Evolutionary conservation across 2,329 filamentous ascomycete species (phyloP), one percentile per base, ranked within the genome.

Genomic region (Venturiaceae sp.): DNA sequence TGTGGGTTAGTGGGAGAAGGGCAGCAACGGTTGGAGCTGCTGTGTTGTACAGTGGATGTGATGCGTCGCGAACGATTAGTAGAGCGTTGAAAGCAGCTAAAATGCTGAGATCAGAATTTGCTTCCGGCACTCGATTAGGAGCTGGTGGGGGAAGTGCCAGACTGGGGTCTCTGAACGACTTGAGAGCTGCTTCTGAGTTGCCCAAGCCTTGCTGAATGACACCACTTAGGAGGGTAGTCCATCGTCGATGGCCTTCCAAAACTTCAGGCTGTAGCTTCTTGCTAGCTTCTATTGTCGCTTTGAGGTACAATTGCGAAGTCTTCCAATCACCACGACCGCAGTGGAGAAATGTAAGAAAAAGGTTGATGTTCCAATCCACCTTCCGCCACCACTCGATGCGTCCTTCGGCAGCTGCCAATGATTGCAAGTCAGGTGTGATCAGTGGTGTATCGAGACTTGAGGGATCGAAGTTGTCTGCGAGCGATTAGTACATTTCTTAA

Each of bases 131-230:
- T 19, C 63, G 64, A 52, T 41, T 53, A 32, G 16, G 58, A 47
- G 57, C 61, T 34, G 63, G 61, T 36, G 64, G 60, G 6, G 74
- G 69, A 1, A 90, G 71, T 1, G 75, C 73, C 64, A 95, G 84
- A 19, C 75, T 72, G 1, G 79, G 74, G 41, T 83, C 80, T 60
- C 82, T 79, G 71, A 89, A 96, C 9, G 86, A 79, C 3, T 75
- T 65, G 14, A 91, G 74, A 3, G 92, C 91, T 2, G 75, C 74
- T n/a, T 82, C 75, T 1, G 94, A 77, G 62, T 90, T 80, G 16
- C 90, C 91, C 5, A 80, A 85, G 19, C 86, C 88, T 74, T 96
- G 92, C 56, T 84, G 77, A 64, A 90, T 87, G 7, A 88, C 81
- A 0, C 87, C 92, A 0, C 80, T 77, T 19, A 96, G 82, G 70